Evolutionary conservation across 139 green algal species (phyloP).

Genomic region (Coelastrella sp.): DNA sequence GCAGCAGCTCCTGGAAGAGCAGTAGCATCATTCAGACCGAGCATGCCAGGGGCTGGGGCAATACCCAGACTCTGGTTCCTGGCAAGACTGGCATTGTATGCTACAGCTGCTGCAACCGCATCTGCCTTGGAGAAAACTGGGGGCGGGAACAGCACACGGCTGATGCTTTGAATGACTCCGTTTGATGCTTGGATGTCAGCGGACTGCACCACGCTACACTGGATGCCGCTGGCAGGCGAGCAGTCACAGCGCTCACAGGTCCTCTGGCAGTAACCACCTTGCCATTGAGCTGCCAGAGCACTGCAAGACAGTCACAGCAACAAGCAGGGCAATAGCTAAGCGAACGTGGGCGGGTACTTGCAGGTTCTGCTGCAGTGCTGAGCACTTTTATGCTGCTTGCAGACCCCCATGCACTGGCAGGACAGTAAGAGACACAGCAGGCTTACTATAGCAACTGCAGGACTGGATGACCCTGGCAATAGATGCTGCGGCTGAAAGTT

Average conservation of each 20-base stretch:
- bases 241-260: constrained; percentile 75
- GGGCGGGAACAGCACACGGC: constrained; percentile 72
- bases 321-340: neutral
- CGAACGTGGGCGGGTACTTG: too few species aligned
- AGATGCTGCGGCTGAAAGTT: too few species aligned
- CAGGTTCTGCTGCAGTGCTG: too few species aligned
- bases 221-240: constrained; percentile 52
- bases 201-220: constrained; percentile 53
- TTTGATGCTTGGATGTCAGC: constrained; percentile 66
- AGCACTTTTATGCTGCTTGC: too few species aligned
- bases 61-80: constrained; percentile 32
- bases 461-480: too few species aligned
- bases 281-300: constrained; percentile 72
- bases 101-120: neutral
- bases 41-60: constrained; percentile 16
- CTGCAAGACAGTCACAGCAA: neutral
- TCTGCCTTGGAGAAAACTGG: constrained; percentile 61
- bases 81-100: constrained; percentile 40
- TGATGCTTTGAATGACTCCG: constrained; percentile 74
- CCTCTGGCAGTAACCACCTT: constrained; percentile 76
- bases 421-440: too few species aligned
- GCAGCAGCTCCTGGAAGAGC: constrained; percentile 5
- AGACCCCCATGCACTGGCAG: too few species aligned
- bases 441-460: too few species aligned
- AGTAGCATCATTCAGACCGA: neutral